A percentile compares a stretch with the other conserved stretches of the same genome.
Evolutionary conservation across 192 early-diverging fungal genomes (phyloP).

Genomic region (Rhizophagus clarus): DNA sequence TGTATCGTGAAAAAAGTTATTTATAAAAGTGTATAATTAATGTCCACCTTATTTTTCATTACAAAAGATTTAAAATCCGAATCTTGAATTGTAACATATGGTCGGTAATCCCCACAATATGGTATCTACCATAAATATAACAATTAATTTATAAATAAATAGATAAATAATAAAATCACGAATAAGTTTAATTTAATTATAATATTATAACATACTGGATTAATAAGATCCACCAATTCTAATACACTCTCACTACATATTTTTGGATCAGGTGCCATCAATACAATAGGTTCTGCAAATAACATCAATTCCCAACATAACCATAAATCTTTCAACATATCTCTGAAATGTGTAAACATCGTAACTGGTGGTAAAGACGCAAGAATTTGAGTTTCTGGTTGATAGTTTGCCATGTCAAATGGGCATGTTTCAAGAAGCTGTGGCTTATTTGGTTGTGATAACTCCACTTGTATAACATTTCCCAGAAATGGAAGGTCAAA

Average conservation of each 20-base stretch:
- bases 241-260: conserved; percentile 85
- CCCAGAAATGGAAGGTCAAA: conserved; percentile 78
- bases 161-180: neutral
- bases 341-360: conserved; percentile 78
- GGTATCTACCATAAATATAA: conserved; percentile 58
- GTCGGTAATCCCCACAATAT: conserved; percentile 95
- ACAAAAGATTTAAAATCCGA: conserved; percentile 81
- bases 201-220: conserved; percentile 64
- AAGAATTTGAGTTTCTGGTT: conserved; percentile 72
- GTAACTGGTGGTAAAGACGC: conserved; percentile 67
- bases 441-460: conserved; percentile 64
- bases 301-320: conserved; percentile 94
- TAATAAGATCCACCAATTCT: conserved; percentile 86
- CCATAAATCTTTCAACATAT: conserved; percentile 83
- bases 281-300: conserved; percentile 86
- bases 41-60: conserved; percentile 53
- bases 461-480: conserved; percentile 65
- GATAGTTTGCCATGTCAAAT: conserved; percentile 67
- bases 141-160: neutral
- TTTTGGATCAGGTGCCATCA: conserved; percentile 84
- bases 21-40: neutral
- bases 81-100: conserved; percentile 97
- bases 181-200: neutral
- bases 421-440: conserved; percentile 74
- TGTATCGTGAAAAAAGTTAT: neutral